Percentiles rank a stretch among this genome's conserved stretches.
Evolutionary conservation across 495 filamentous ascomycete species (phyloP).

Genomic region (Alectoria sarmentosa): DNA sequence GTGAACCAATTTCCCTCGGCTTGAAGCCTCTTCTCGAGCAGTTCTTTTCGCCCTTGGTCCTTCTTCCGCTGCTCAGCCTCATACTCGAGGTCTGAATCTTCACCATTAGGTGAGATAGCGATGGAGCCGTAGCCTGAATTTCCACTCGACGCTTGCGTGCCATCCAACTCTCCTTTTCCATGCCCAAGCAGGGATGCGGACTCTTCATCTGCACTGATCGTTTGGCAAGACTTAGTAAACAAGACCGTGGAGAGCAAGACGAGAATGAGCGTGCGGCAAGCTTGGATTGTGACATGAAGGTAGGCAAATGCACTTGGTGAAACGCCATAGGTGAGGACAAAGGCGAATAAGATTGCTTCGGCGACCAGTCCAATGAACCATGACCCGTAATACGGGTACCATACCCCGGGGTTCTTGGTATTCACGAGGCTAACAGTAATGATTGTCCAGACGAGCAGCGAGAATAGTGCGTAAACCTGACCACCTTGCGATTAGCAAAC

Average conservation of each 20-base stretch:
- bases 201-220: slow-evolving; percentile 28
- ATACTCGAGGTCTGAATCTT: slow-evolving; percentile 25
- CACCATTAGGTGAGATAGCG: slow-evolving; percentile 8
- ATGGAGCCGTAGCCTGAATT: slow-evolving; percentile 26
- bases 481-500: neutral
- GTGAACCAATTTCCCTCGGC: slow-evolving; percentile 58
- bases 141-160: slow-evolving; percentile 6
- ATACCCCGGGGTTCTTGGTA: slow-evolving; percentile 39
- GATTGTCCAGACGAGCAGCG: slow-evolving; percentile 48
- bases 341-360: slow-evolving; percentile 39
- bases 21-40: slow-evolving; percentile 47
- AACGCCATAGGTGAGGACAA: slow-evolving; percentile 24
- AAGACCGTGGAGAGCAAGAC: slow-evolving; percentile 28
- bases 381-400: slow-evolving; percentile 55
- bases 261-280: slow-evolving; percentile 29
- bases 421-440: slow-evolving; percentile 45
- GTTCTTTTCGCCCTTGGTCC: slow-evolving; percentile 21
- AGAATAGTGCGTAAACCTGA: slow-evolving; percentile 45
- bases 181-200: slow-evolving; percentile 27
- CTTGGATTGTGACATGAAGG: slow-evolving; percentile 23
- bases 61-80: slow-evolving; percentile 41
- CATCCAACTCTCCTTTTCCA: neutral
- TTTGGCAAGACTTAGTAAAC: slow-evolving; percentile 19
- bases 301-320: slow-evolving; percentile 16
- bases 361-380: slow-evolving; percentile 46